These are phyloP conservation scores for Trichoderma sp. DNA, from an alignment of 2,329 filamentous ascomycete species.

Conservation along the genomic window DNA sequence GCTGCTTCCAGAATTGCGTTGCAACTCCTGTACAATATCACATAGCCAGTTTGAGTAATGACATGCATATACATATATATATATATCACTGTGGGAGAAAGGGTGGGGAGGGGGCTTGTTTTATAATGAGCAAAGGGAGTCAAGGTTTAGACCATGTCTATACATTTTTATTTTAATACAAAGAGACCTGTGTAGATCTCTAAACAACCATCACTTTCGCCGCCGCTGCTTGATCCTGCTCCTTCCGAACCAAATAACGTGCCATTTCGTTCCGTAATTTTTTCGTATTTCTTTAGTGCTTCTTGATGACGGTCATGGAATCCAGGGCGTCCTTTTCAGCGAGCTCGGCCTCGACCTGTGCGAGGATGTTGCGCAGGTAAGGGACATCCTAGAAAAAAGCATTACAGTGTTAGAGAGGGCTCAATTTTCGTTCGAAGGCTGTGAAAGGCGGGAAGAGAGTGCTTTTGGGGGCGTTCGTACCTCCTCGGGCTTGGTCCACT, in stretches of 20 bases:
- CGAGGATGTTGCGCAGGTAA: slow-evolving; percentile 54
- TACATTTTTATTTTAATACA: slow-evolving; percentile 34
- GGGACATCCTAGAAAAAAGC: slow-evolving; percentile 45
- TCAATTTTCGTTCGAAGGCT: neutral
- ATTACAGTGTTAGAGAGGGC: too few relatives aligned
- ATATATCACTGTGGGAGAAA: neutral
- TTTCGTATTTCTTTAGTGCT: slow-evolving; percentile 38
- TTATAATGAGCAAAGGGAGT: slow-evolving; percentile 27
- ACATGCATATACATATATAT: neutral
- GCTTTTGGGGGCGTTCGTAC: slow-evolving; percentile 33
- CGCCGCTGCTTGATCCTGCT: slow-evolving; percentile 11
- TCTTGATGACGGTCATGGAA: slow-evolving; percentile 50
- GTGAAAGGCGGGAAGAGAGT: neutral
- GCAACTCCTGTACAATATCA: slow-evolving; percentile 19
- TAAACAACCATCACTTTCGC: slow-evolving; percentile 1
- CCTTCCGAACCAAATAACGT: neutral
- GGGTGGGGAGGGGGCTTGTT: neutral
- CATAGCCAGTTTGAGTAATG: slow-evolving; percentile 21
- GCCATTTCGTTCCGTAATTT: slow-evolving; percentile 4
- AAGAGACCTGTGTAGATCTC: slow-evolving; percentile 24
- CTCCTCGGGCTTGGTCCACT: slow-evolving; percentile 59
- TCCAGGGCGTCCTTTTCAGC: slow-evolving; percentile 54
- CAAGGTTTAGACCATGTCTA: slow-evolving; percentile 34
- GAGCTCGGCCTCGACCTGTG: slow-evolving; percentile 48
- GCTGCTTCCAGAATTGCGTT: slow-evolving; percentile 11